Conservation (phyloP, 2,329 filamentous ascomycete species). For the Arthroderma sp. region DNA sequence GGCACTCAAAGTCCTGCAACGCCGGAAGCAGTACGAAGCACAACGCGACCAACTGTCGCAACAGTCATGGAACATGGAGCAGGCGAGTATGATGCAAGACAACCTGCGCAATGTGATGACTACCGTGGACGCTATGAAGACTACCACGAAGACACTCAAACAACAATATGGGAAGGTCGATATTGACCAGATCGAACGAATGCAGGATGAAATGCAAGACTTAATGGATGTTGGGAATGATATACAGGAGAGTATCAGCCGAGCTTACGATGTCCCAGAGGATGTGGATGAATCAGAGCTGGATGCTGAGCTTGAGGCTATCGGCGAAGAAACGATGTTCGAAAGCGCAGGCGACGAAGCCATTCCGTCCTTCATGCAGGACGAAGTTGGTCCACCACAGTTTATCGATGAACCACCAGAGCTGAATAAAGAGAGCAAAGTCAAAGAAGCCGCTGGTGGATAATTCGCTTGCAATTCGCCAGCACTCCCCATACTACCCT, state of each 20-base stretch:
- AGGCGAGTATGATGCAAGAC: conserved; percentile 95
- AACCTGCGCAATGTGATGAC: conserved; percentile 98
- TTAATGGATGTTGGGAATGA: conserved; percentile 95
- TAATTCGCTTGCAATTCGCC: conserved; percentile 4
- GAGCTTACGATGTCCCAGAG: conserved; percentile 89
- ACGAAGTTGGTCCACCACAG: conserved; percentile 66
- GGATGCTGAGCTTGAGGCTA: conserved; percentile 87
- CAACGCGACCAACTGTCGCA: conserved; percentile 88
- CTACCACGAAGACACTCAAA: conserved; percentile 80
- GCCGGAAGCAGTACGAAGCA: conserved; percentile 83
- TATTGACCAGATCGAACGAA: conserved; percentile 88
- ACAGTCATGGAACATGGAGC: conserved; percentile 99
- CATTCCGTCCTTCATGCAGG: conserved; percentile 75
- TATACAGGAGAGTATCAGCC: conserved; percentile 84
- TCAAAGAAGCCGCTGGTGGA: conserved; percentile 63
- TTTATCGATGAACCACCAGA: conserved; percentile 88
- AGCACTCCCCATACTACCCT: too few species aligned
- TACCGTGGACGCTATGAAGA: conserved; percentile 94
- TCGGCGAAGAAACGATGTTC: conserved; percentile 87
- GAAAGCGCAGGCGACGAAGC: conserved; percentile 52
- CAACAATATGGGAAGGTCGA: conserved; percentile 96
- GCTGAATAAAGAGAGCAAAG: conserved; percentile 57
- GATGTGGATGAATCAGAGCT: conserved; percentile 94
- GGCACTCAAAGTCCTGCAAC: conserved; percentile 83
- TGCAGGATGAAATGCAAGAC: conserved; percentile 99